Conservation (phyloP, 768 basidiomycete species). For the Lactarius sp. region DNA sequence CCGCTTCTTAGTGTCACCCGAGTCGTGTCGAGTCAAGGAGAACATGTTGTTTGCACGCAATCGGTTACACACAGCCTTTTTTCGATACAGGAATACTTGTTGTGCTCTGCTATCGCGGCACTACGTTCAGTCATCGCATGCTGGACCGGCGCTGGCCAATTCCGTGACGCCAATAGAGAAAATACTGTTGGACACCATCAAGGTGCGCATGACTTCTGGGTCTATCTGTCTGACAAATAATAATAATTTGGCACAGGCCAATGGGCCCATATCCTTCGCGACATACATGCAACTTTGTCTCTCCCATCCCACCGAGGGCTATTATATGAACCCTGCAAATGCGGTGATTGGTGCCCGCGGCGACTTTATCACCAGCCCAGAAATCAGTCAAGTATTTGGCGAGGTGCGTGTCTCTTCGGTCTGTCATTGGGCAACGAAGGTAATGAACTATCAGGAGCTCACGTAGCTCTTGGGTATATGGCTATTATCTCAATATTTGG, state of each 20-base stretch:
- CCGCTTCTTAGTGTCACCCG: not conserved
- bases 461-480: slow-evolving; percentile 81
- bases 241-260: slow-evolving; percentile 46
- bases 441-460: slow-evolving; percentile 37
- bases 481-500: slow-evolving; percentile 73
- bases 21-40: slow-evolving; percentile 12
- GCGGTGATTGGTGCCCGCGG: slow-evolving; percentile 81
- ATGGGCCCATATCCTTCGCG: slow-evolving; percentile 84
- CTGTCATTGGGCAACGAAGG: slow-evolving; percentile 26
- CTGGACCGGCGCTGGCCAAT: not conserved
- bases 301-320: slow-evolving; percentile 84
- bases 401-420: slow-evolving; percentile 55
- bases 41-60: slow-evolving; percentile 10
- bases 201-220: slow-evolving; percentile 40
- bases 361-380: slow-evolving; percentile 95
- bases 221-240: not conserved
- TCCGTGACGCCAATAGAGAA: slow-evolving; percentile 45
- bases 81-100: not conserved
- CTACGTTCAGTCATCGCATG: slow-evolving; percentile 5
- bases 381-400: slow-evolving; percentile 94
- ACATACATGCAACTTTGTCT: slow-evolving; percentile 92
- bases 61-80: not conserved
- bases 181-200: slow-evolving; percentile 65
- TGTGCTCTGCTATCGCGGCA: not conserved
- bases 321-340: slow-evolving; percentile 75